A percentile compares a stretch with the other conserved stretches of the same genome.
phyloP scores from a whole-genome alignment of 176 grass and related monocot genomes.

The Eleusine indica region DNA sequence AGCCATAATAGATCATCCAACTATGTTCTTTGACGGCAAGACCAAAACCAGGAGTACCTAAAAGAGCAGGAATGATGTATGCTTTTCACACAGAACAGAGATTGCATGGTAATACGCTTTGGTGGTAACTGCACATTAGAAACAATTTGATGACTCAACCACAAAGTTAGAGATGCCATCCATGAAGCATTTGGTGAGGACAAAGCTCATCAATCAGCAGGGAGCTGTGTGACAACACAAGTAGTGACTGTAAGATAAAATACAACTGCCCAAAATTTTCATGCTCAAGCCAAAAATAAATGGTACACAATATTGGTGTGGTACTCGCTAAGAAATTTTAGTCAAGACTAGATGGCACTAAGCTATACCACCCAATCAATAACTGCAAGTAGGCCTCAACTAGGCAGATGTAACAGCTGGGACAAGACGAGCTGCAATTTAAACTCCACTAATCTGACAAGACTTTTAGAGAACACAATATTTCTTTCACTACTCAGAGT shows the following conservation, averaged over 20 bases:
- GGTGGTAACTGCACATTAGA: neutral
- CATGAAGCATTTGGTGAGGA: neutral
- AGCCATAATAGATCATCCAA: no score
- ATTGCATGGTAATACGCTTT: neutral
- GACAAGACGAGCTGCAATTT: neutral
- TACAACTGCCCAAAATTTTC: conserved; percentile 28
- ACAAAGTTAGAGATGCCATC: conserved; percentile 1
- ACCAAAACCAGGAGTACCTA: no score
- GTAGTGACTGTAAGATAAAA: neutral
- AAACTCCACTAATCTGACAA: neutral
- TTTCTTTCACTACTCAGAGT: conserved; percentile 42
- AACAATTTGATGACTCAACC: neutral
- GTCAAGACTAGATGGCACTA: conserved; percentile 25
- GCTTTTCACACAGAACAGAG: neutral
- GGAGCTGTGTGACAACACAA: neutral
- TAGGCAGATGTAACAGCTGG: neutral
- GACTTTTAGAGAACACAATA: neutral
- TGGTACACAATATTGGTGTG: neutral
- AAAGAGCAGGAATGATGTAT: no score
- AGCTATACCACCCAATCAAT: conserved; percentile 37
- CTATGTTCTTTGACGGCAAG: no score
- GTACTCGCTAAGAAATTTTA: neutral
- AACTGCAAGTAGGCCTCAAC: conserved; percentile 15
- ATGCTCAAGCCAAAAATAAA: conserved; percentile 12
- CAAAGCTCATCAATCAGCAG: neutral